phyloP scores from a whole-genome alignment of 169 alveolate species.

The Eimeria necatrix region DNA sequence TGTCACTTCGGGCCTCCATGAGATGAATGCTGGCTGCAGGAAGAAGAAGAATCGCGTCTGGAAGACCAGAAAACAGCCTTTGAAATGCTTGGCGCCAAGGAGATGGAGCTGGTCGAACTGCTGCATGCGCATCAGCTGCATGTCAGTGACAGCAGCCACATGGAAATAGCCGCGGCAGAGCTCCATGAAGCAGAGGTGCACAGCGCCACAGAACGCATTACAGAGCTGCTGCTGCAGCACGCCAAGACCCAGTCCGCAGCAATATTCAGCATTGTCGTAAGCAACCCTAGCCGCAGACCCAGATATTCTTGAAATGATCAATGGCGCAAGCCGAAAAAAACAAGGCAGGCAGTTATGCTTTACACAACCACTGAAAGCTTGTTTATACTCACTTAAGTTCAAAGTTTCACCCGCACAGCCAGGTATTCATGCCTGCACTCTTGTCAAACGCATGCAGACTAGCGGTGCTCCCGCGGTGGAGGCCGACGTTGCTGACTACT shows the following conservation, averaged over 20 bases:
- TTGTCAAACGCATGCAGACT: conserved; percentile 31
- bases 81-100: conserved; percentile 49
- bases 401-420: too few species aligned
- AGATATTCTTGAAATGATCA: too few species aligned
- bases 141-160: background rate
- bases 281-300: background rate
- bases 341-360: too few species aligned
- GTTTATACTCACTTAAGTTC: too few species aligned
- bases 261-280: conserved; percentile 12
- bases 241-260: conserved; percentile 62
- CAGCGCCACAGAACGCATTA: conserved; percentile 26
- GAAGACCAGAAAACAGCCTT: conserved; percentile 2
- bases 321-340: too few species aligned
- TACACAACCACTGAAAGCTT: too few species aligned
- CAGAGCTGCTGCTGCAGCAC: conserved; percentile 43
- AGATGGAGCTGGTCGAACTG: conserved; percentile 57
- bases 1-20: too few species aligned
- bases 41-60: conserved; percentile 70
- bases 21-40: background rate
- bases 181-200: conserved; percentile 69
- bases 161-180: conserved; percentile 63
- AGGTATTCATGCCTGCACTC: background rate
- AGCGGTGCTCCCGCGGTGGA: conserved; percentile 30
- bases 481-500: conserved; percentile 55
- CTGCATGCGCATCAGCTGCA: background rate